Evolutionary conservation across 1,139 yeast species (phyloP).

Genomic region (Blastobotrys raffinosifermentans): DNA sequence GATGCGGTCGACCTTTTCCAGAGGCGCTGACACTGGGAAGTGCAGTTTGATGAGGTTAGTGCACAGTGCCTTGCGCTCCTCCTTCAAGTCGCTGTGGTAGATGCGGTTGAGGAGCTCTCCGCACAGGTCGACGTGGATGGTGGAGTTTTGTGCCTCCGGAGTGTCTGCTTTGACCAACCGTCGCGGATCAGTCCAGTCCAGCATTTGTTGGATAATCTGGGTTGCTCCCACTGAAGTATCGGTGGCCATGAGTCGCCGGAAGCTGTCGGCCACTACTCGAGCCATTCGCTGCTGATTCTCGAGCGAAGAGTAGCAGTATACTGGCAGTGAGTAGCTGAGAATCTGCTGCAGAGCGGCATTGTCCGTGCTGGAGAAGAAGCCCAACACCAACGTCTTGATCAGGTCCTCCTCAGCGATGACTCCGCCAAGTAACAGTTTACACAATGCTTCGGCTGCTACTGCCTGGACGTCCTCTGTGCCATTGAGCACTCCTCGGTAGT

Average conservation of each 20-base stretch:
- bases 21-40: constrained; percentile 27
- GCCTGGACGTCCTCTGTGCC: constrained; percentile 67
- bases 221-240: constrained; percentile 45
- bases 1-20: constrained; percentile 15
- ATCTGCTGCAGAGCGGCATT: constrained; percentile 75
- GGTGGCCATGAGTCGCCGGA: constrained; percentile 48
- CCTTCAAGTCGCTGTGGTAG: constrained; percentile 42
- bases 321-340: constrained; percentile 84
- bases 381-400: constrained; percentile 62
- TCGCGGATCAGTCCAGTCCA: constrained; percentile 83
- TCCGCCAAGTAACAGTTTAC: constrained; percentile 76
- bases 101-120: constrained; percentile 46
- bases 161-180: constrained; percentile 52
- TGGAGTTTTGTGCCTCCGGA: constrained; percentile 31
- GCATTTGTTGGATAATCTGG: constrained; percentile 64
- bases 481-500: constrained; percentile 54
- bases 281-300: constrained; percentile 67
- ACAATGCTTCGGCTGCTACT: constrained; percentile 78
- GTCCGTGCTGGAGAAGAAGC: constrained; percentile 51
- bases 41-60: constrained; percentile 47
- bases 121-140: constrained; percentile 55
- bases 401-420: constrained; percentile 64
- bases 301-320: constrained; percentile 73
- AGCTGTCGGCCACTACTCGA: constrained; percentile 59
- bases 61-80: constrained; percentile 51